Conservation (phyloP, 352 stramenopile genomes). For the Phytopythium sindhum region DNA sequence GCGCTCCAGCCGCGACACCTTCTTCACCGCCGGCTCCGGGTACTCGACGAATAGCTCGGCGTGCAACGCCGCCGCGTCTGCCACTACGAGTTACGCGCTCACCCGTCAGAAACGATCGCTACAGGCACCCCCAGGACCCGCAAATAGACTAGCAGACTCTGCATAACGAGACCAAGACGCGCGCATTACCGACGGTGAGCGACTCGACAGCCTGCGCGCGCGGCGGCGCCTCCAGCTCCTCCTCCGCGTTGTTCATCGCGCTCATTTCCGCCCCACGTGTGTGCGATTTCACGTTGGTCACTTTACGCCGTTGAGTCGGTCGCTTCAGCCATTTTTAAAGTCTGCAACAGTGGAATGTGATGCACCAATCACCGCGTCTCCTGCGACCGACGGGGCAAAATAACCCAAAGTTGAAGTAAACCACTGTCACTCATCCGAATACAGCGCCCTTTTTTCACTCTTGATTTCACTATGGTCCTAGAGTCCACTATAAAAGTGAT, state of each 20-base stretch:
- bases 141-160: neutral
- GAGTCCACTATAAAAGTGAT: neutral
- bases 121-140: neutral
- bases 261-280: neutral
- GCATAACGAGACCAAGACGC: neutral
- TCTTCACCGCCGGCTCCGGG: slow-evolving; percentile 46
- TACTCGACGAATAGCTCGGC: slow-evolving; percentile 46
- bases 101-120: neutral
- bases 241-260: neutral
- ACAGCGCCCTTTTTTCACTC: neutral
- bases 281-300: neutral
- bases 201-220: slow-evolving; percentile 7
- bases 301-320: neutral
- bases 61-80: slow-evolving; percentile 37
- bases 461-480: neutral
- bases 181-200: slow-evolving; percentile 5
- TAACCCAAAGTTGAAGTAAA: slow-evolving; percentile 6
- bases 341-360: too few relatives aligned
- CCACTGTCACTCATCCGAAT: neutral
- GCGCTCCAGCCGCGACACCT: slow-evolving; percentile 56
- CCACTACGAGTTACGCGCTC: slow-evolving; percentile 25
- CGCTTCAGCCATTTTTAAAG: neutral
- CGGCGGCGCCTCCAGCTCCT: neutral
- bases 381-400: neutral
- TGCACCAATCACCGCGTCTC: neutral